phyloP scores from a whole-genome alignment of 306 rosid species.

The Betula pendula region DNA sequence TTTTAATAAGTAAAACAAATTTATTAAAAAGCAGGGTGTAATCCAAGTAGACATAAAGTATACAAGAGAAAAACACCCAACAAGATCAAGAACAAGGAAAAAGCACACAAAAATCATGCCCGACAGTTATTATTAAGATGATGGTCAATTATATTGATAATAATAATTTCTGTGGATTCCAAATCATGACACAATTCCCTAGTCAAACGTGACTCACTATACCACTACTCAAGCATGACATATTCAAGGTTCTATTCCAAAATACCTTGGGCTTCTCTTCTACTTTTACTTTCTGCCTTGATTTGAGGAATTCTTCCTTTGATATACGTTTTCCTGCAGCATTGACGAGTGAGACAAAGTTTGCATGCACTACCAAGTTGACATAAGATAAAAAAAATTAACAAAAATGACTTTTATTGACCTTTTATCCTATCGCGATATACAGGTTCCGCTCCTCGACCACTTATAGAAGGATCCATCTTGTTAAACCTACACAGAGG shows the following conservation, averaged over 20 bases:
- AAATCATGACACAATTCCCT: background rate
- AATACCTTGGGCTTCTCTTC: conserved; percentile 88
- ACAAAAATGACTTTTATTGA: conserved; percentile 29
- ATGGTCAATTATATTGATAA: background rate
- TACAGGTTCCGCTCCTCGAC: conserved; percentile 67
- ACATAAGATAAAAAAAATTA: conserved; percentile 2
- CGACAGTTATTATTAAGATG: background rate
- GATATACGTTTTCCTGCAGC: conserved; percentile 69
- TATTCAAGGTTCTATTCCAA: conserved; percentile 1
- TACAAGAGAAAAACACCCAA: background rate
- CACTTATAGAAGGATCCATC: conserved; percentile 75
- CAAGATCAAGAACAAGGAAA: background rate
- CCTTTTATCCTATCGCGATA: conserved; percentile 86
- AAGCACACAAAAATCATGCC: background rate
- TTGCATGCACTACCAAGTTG: conserved; percentile 1
- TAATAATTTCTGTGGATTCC: background rate
- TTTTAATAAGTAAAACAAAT: conserved; percentile 1
- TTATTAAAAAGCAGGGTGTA: background rate
- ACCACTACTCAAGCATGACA: background rate
- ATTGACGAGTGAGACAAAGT: conserved; percentile 15
- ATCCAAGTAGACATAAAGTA: no score
- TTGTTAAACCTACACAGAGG: conserved; percentile 57
- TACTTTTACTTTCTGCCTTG: conserved; percentile 64
- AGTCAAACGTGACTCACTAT: background rate
- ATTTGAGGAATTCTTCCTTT: conserved; percentile 74